Conservation (phyloP, 2,329 filamentous ascomycete species). For the Sclerotinia sclerotiorum region DNA sequence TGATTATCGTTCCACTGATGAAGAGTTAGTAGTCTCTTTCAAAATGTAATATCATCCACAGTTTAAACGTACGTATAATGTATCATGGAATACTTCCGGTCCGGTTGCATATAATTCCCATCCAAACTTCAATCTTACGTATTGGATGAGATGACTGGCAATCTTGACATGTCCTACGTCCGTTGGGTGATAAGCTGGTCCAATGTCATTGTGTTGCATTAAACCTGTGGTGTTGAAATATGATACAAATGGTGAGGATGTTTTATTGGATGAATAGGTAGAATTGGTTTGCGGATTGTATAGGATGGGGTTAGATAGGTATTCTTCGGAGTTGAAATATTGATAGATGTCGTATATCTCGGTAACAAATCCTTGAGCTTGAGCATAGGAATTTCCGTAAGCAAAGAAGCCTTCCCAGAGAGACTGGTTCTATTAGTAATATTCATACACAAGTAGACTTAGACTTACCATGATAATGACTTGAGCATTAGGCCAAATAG, state of each 20-base stretch:
- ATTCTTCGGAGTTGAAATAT: slow-evolving; percentile 51
- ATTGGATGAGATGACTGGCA: slow-evolving; percentile 59
- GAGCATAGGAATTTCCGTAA: slow-evolving; percentile 51
- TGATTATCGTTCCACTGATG: slow-evolving; percentile 16
- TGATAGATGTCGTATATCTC: slow-evolving; percentile 53
- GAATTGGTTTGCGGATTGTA: slow-evolving; percentile 46
- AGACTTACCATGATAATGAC: slow-evolving; percentile 48
- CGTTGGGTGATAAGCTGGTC: slow-evolving; percentile 58
- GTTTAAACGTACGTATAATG: slow-evolving; percentile 43
- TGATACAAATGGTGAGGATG: slow-evolving; percentile 50
- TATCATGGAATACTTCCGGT: slow-evolving; percentile 52
- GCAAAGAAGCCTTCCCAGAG: slow-evolving; percentile 56
- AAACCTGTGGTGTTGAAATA: slow-evolving; percentile 63
- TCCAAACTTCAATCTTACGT: slow-evolving; percentile 54
- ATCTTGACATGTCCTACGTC: slow-evolving; percentile 62
- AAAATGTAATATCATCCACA: neutral
- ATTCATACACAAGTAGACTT: slow-evolving; percentile 40
- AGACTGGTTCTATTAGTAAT: slow-evolving; percentile 42
- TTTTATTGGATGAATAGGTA: slow-evolving; percentile 39
- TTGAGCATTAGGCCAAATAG: slow-evolving; percentile 48
- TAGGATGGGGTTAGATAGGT: slow-evolving; percentile 44
- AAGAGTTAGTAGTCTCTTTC: neutral
- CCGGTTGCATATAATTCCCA: slow-evolving; percentile 57
- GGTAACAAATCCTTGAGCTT: slow-evolving; percentile 49
- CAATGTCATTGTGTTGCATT: slow-evolving; percentile 61